Percentiles rank a stretch among this genome's conserved stretches.
Evolutionary conservation across 2,329 filamentous ascomycete genomes (phyloP).

Genomic region (Chalara sp.): DNA sequence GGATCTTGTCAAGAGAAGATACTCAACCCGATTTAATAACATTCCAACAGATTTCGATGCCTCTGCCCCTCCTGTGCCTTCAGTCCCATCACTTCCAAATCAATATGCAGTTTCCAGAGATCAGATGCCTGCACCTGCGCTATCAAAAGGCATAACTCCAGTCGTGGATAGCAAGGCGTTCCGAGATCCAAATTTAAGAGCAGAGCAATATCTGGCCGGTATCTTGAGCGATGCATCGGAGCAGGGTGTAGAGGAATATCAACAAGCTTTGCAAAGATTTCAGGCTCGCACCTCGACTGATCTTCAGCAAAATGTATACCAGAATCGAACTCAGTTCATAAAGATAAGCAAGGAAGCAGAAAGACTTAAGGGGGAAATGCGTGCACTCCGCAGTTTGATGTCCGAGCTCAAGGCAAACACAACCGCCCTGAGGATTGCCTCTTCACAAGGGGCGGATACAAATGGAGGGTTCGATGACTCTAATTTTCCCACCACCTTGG

Average conservation of each 20-base stretch:
- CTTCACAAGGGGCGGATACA: slow-evolving; percentile 43
- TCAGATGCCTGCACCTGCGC: slow-evolving; percentile 20
- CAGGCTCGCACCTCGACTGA: slow-evolving; percentile 42
- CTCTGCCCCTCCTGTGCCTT: slow-evolving; percentile 61
- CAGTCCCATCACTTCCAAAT: slow-evolving; percentile 63
- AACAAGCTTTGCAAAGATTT: slow-evolving; percentile 22
- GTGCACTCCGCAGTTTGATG: slow-evolving; percentile 82
- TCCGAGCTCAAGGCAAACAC: slow-evolving; percentile 81
- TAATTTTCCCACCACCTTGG: slow-evolving; percentile 47
- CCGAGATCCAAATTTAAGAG: slow-evolving; percentile 68
- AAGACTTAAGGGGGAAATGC: slow-evolving; percentile 95
- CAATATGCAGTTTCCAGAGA: slow-evolving; percentile 27
- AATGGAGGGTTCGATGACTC: slow-evolving; percentile 43
- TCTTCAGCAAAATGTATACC: slow-evolving; percentile 90
- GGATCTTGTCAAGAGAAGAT: slow-evolving; percentile 88
- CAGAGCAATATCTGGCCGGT: slow-evolving; percentile 64
- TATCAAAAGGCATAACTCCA: slow-evolving; percentile 46
- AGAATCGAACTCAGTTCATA: slow-evolving; percentile 97
- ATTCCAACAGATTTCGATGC: slow-evolving; percentile 62
- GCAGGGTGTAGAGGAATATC: slow-evolving; percentile 27
- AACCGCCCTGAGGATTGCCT: slow-evolving; percentile 55
- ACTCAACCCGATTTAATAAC: slow-evolving; percentile 87
- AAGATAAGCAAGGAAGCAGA: slow-evolving; percentile 99
- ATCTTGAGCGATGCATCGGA: slow-evolving; percentile 30
- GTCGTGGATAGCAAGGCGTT: slow-evolving; percentile 68